Base-by-base conservation (phyloP, 768 basidiomycete genomes). In the Boletus rubescentipes region DNA sequence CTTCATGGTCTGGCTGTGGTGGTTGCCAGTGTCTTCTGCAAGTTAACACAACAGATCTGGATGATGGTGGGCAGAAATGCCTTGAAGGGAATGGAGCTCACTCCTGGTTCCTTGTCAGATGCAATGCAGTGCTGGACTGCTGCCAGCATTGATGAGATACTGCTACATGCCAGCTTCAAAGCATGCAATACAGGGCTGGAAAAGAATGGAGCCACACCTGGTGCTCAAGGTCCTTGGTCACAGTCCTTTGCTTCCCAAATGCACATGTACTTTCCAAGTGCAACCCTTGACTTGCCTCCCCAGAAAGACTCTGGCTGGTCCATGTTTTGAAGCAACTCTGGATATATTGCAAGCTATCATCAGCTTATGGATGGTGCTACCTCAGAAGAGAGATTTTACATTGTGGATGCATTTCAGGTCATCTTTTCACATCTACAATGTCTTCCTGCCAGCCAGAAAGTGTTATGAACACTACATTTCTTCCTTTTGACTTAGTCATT, bases 101-200 rank as follows among this genome's bases (percentile, higher is more conserved):
- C 14, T 2, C 56, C 56, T 0, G 21, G 10, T 2, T 48, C 46
- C 0, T 21, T 58, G n/a, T 14, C 23, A 4, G 56, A 58, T 53
- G 56, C 53, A 0, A 58, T 58, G 53, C 34, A 30, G 30, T 58
- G 56, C 18, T 58, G 47, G 56, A 58, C 42, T 9, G 36, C 40
- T 1, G 10, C 34, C 4, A 58, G 53, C 30, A 20, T 58, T 2
- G 47, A 58, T 41, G 14, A 49, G 3, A 54, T 43, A 0, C 47
- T 58, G 0, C 12, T 49, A 1, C 14, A 49, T 9, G 31, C 12
- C 0, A 29, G n/a, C 1, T 58, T 49, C 12, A 37, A 40, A 14
- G 53, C 56, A 7, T 54, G 42, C 42, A 54, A 58, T 23, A 5
- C 46, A 21, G 48, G 49, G 6, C 31, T 58, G 20, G 31, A 55